Evolutionary conservation across 331 rosid genomes (phyloP).

Genomic region (Rosa hybrid): DNA sequence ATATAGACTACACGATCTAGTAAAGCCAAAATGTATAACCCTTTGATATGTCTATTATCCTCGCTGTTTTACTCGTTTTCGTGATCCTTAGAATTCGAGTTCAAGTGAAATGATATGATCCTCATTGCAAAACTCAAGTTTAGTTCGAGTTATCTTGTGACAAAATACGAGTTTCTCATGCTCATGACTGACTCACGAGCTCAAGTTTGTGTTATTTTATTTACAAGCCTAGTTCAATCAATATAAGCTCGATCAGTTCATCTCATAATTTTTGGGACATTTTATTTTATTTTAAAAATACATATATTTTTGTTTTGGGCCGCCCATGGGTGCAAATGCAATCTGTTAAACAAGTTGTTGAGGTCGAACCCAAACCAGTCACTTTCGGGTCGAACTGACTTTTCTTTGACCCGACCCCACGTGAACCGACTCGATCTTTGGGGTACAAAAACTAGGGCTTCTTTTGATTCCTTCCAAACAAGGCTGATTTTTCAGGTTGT

Average conservation of each 20-base stretch:
- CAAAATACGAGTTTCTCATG: too few species aligned
- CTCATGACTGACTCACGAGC: too few species aligned
- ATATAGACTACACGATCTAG: too few species aligned
- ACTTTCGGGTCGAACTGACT: neutral
- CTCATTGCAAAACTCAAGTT: too few species aligned
- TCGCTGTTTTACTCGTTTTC: too few species aligned
- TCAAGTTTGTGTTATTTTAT: too few species aligned
- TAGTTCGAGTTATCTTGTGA: too few species aligned
- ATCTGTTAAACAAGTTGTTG: neutral
- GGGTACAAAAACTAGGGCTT: conserved; percentile 20
- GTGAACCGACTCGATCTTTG: conserved; percentile 8
- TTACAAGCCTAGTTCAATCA: too few species aligned
- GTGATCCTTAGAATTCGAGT: neutral
- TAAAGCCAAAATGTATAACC: too few species aligned
- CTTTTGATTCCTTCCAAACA: neutral
- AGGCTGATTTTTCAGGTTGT: conserved; percentile 2
- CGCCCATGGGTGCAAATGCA: neutral
- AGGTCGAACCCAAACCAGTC: neutral
- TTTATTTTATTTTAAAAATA: too few species aligned
- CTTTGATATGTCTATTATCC: neutral
- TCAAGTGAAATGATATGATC: neutral
- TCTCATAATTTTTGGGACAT: too few species aligned
- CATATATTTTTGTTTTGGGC: neutral
- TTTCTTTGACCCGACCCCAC: neutral
- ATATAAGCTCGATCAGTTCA: too few species aligned